Evolutionary conservation across 164 flowering plant genomes (phyloP), one percentile per base, ranked within the genome.

Genomic region (Aristolochia contorta): DNA sequence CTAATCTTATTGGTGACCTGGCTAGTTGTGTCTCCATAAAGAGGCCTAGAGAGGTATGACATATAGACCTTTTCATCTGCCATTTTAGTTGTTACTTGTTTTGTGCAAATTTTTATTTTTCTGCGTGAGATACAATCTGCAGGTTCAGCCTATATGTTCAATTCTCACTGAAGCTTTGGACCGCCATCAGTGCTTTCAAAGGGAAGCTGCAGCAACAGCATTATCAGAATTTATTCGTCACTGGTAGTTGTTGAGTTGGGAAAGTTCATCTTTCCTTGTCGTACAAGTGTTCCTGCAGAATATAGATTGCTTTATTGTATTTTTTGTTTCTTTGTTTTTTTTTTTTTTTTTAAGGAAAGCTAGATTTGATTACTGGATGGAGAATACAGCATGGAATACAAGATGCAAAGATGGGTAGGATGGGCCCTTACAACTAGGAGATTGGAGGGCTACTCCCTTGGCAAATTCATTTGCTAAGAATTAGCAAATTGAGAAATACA

Each of bases 151-250:
- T 48, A 85, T 94, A 63, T 88, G 89, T 64, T 16, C 67, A 41
- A 76, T 79, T 63, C 67, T 94, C 63, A 80, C 80, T 60, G 77
- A 80, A 66, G 83, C 92, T 55, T 64, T 94, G 64, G 74, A 80
- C 70, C 81, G 72, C 19, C 72, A 71, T 30, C 77, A 77, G 58
- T 78, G 69, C 54, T 75, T 76, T 72, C 88, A 81, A 66, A 84
- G 93, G 73, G 97, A 89, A 82, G 92, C 97, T 69, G 99, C 97
- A 24, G 93, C 97, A 61, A 96, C 93, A 33, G 91, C 96, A 65
- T 64, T 94, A 49, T 94, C 99, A 24, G 95, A 90, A 77, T 94
- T 91, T 77, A 77, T 90, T 24, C 85, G 82, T n/a, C 84, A 76
- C 61, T 78, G 99, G 99, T 94, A 77, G 18, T 2, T 27, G 30